Evolutionary conservation across 148 eudicot species (phyloP).

Genomic region (Silene conica): DNA sequence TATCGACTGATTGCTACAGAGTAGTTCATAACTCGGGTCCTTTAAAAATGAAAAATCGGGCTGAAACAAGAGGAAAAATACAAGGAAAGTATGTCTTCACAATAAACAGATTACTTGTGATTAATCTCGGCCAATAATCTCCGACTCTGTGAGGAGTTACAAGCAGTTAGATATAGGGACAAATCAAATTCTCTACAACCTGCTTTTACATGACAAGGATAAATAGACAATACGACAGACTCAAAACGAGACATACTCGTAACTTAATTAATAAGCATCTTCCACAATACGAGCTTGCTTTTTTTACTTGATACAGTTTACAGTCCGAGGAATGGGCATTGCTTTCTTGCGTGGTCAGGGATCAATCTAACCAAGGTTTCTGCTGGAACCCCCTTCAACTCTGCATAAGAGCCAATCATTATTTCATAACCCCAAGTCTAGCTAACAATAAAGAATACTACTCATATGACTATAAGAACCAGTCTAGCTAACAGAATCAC

Average conservation of each 20-base stretch:
- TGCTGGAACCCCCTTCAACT: conserved; percentile 49
- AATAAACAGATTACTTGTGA: conserved; percentile 23
- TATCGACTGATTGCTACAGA: too few relatives aligned
- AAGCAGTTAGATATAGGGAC: conserved; percentile 23
- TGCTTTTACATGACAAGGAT: conserved; percentile 15
- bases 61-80: neutral
- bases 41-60: neutral
- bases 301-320: conserved; percentile 24
- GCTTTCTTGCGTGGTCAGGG: conserved; percentile 63
- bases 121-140: conserved; percentile 15
- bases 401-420: conserved; percentile 17
- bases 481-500: conserved; percentile 18
- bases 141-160: conserved; percentile 17
- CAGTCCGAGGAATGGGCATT: conserved; percentile 42
- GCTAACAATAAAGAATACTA: too few relatives aligned
- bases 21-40: neutral
- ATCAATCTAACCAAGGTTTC: conserved; percentile 44
- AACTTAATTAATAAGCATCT: conserved; percentile 23
- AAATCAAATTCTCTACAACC: conserved; percentile 24
- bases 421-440: too few relatives aligned
- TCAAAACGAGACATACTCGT: conserved; percentile 9
- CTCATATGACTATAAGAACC: neutral
- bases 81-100: conserved; percentile 11
- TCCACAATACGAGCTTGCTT: conserved; percentile 17
- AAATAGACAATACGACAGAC: conserved; percentile 8